Evolutionary conservation across 768 basidiomycete species (phyloP), one percentile per base, ranked within the genome.

Genomic region (Amanita rubescens): DNA sequence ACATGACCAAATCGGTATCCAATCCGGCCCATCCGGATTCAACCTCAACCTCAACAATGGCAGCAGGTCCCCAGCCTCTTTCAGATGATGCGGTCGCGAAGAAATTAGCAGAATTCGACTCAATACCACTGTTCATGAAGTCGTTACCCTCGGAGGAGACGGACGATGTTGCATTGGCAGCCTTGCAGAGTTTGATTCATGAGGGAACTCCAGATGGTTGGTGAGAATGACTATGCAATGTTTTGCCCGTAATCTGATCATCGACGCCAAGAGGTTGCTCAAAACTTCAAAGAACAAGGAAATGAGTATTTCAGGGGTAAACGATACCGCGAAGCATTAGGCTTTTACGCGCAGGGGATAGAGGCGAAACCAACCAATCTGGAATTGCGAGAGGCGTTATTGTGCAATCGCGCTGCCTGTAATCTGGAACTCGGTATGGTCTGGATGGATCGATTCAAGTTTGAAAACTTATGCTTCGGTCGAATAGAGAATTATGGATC

Each of bases 171-270:
- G 78, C 83, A 2, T 62, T 98, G 17, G 81, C 86, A 53, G 96
- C 95, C 8, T 67, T 98, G 42, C 91, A 94, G 67, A 85, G 80
- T 59, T 77, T 99, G 24, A 81, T 79, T 6, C 76, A 95, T 67
- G 94, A 98, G 14, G 96, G 94, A 25, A 89, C 91, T 14, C 87
- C 93, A 50, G 90, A 97, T 73, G 94, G 95, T 97, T 65, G 63
- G 90, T 80, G 62, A 67, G 64, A 60, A 53, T 37, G 11, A 46
- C 17, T 50, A 43, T 20, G 32, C 20, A 20, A 35, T 27, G 44
- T 30, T 41, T 15, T 49, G 45, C 41, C 48, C 37, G 51, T 32
- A 52, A 39, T 51, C 41, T 42, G 20, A 42, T 38, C 49, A 17
- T 0, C 20, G 34, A 55, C 22, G 0, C 38, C 24, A 58, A 95